A percentile compares a stretch with the other conserved stretches of the same genome.
phyloP scores from a whole-genome alignment of 2,329 filamentous ascomycete genomes.

The Polytolypa hystricis region DNA sequence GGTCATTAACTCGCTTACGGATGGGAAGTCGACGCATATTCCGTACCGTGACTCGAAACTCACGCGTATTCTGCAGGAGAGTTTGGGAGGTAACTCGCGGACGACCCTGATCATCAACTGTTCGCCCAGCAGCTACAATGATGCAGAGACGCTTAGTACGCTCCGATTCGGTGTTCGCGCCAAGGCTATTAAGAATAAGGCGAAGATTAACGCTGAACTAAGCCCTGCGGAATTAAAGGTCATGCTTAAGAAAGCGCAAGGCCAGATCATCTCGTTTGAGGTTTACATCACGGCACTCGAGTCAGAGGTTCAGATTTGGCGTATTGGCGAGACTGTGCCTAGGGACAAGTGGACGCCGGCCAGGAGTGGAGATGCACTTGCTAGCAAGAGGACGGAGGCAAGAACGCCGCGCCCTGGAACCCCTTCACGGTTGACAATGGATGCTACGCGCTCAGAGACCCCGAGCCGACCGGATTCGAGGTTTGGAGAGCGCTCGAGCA shows the following conservation, averaged over 20 bases:
- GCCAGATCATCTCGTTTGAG: constrained; percentile 79
- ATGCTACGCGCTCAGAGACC: constrained; percentile 46
- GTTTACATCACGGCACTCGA: constrained; percentile 75
- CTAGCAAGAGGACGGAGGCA: constrained; percentile 20
- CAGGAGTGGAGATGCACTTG: constrained; percentile 45
- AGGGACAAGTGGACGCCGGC: constrained; percentile 77
- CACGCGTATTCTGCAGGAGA: constrained; percentile 93
- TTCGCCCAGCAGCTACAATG: constrained; percentile 98
- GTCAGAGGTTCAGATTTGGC: constrained; percentile 76
- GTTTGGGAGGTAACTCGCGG: constrained; percentile 89
- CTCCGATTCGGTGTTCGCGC: constrained; percentile 90
- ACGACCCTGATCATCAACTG: constrained; percentile 99
- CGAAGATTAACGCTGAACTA: constrained; percentile 97
- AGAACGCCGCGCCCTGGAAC: constrained; percentile 34
- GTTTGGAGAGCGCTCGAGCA: constrained; percentile 71
- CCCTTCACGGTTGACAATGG: constrained; percentile 29
- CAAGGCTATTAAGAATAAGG: constrained; percentile 99
- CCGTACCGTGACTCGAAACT: constrained; percentile 97
- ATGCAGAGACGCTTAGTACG: constrained; percentile 84
- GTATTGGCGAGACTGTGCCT: constrained; percentile 75
- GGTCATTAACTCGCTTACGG: constrained; percentile 96
- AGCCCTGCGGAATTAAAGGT: constrained; percentile 91
- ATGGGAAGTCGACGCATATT: constrained; percentile 91
- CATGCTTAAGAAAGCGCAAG: constrained; percentile 83
- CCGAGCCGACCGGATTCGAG: constrained; percentile 52